Evolutionary conservation across 768 basidiomycete genomes (phyloP), one percentile per base, ranked within the genome.

Genomic region (Podaxis mareebaensis): DNA sequence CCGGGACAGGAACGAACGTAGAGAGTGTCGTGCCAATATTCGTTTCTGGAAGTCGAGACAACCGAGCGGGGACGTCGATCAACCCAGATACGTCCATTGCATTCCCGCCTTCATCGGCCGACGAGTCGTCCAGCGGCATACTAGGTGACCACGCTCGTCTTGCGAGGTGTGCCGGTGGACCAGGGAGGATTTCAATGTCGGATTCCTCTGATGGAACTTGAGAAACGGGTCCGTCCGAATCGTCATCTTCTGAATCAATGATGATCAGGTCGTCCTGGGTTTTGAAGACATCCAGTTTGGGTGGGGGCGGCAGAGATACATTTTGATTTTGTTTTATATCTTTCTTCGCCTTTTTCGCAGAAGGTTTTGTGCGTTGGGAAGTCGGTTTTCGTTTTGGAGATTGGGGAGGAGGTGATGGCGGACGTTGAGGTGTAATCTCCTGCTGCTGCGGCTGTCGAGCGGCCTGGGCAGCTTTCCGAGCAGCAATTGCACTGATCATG

Each of bases 401-500:
- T 1, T 75, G 39, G 24, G 46, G 44, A 36, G 40, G 65, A 52
- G 53, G 38, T 15, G 48, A n/a, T 33, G 51, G 61, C 40, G 57
- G 40, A 17, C 65, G 58, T 39, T 68, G 15, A n/a, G 39, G 20
- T 56, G 62, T 56, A 38, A 64, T 55, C 15, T 46, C 40, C 6
- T 49, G 7, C 52, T 66, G 51, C 30, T 48, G 51, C n/a, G 11
- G 26, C 66, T 71, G 58, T 56, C 51, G 69, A 28, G 75, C 75
- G 15, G 77, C 75, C 65, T 76, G 76, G 42, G 86, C 80, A 4
- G 86, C 87, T 69, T 86, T 90, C 38, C 90, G 82, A 2, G 89
- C 89, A 30, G 89, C 89, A 53, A 92, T 77, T 2, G 90, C 90
- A 69, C 88, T 90, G 56, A 91, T 77, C 89, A 90, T 90, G n/a